Base-by-base conservation (phyloP, 2,329 filamentous ascomycete species). In the Alternaria solani region DNA sequence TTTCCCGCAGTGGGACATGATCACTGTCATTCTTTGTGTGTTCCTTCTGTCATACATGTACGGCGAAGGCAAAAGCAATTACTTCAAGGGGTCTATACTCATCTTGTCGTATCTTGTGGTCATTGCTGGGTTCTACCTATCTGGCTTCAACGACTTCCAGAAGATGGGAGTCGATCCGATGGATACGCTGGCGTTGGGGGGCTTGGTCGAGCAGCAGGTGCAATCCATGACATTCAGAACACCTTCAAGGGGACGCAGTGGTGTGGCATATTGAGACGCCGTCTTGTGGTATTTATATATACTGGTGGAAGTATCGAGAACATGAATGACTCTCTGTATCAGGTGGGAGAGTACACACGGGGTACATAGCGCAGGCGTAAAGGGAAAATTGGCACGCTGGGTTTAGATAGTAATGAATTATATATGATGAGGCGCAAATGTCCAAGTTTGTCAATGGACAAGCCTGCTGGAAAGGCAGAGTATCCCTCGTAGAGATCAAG, bases 1-100 rank as follows among this genome's bases (percentile, higher is more conserved):
- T 44, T 98, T 99, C 82, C 95, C 95, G 1, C 95, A 99, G 78
- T 99, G 94, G 94, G 95, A 99, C 78, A 96, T 99, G 92, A 90
- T 98, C 12, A 97, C 92, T 0, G 93, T 98, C 16, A 97, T 98
- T 61, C 82, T 99, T 16, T 97, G 94, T 73, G 93, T 99, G 18
- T 97, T 99, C 82, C 82, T 99, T 57, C 88, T 99, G 67, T 97
- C 93, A 73, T 97, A 98, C 83, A 94, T 99, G 84, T 96, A 98
- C 71, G 92, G 94, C 52, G 95, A 99, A 81, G 95, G 95, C 41
- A 99, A 99, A 87, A 98, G 94, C 83, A 99, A 99, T 80, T 99
- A 99, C 80, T 99, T 99, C 88, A 99, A 99, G 83, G 95, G 95
- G 52, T 96, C 92, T 66, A 97, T 98, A 69, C 84, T 99, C 53